These are phyloP conservation scores for Lactarius trivialis DNA, from an alignment of 768 basidiomycete genomes.

Conservation along the genomic window DNA sequence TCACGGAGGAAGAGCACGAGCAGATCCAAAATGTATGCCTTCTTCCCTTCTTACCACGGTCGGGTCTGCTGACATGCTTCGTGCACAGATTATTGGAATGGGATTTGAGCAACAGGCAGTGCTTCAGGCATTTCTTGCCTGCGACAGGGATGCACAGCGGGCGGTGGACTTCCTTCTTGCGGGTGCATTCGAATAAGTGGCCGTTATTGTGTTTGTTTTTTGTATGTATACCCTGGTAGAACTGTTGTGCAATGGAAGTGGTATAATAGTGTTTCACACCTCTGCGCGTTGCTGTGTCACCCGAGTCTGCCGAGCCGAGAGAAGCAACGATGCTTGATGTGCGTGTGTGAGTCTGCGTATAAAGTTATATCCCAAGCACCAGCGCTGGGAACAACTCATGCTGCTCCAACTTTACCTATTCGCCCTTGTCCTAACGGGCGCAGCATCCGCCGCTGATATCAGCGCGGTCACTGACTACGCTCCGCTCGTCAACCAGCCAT, in stretches of 20 bases:
- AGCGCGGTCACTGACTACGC: constrained; percentile 43
- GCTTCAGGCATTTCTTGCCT: not conserved
- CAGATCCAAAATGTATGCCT: not conserved
- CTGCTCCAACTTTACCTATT: not conserved
- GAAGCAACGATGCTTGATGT: not conserved
- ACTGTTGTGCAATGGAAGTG: not conserved
- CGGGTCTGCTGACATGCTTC: not conserved
- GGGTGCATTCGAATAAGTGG: not conserved
- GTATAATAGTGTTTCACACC: not conserved
- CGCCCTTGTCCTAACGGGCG: not conserved
- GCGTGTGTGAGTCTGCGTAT: not conserved
- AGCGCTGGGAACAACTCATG: not conserved
- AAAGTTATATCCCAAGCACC: not conserved
- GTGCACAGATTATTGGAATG: not conserved
- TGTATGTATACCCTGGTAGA: not conserved
- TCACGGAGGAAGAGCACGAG: not conserved
- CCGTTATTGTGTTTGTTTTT: not conserved
- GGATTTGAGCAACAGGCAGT: not conserved
- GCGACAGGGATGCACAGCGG: not conserved
- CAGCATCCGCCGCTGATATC: not conserved
- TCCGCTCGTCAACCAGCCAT: constrained; percentile 41
- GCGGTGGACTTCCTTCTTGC: not conserved
- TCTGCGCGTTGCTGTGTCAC: not conserved
- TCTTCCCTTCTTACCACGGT: not conserved
- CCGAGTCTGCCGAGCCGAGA: not conserved